Base-by-base conservation (phyloP, 768 basidiomycete genomes). In the Neoboletus magnificus region DNA sequence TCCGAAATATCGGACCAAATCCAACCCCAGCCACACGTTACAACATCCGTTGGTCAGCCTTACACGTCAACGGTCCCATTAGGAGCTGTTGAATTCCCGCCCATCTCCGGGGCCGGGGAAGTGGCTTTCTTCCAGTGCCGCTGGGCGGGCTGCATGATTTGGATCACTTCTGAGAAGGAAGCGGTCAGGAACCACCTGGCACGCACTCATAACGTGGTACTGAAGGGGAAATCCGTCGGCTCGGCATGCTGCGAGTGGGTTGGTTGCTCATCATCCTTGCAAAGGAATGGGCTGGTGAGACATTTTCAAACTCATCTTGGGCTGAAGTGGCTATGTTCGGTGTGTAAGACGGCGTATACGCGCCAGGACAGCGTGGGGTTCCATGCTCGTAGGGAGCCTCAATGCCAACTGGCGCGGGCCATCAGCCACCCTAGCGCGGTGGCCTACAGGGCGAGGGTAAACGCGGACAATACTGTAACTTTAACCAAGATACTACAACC, bases 91-190 rank as follows among this genome's bases (percentile, higher is more conserved):
- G 57, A 59, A 23, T 56, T 64, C 25, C 60, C 60, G 2, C 16
- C 13, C 16, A 13, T 7, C 11, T 3, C 23, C 29, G 16, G 15
- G 3, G 11, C 6, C 18, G 15, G 2, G 18, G 55, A 56, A 0
- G 16, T 5, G 0, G n/a, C 15, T 0, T 69, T 68, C 43, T 68
- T 64, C 49, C 52, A 22, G 18, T 68, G 66, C 29, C 33, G 32
- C 10, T 66, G 64, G 62, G 27, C 25, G 5, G 15, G 22, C 30
- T 68, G 67, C 5, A 41, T 55, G 0, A 40, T 44, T 1, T 68
- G 66, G 66, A 60, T 68, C 45, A 48, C 67, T 3, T 54, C 52
- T 9, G 54, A 60, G 2, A 57, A 54, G 27, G 60, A 53, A 23
- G 52, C 48, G 1, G 39, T 69, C 29, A 58, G 39, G 40, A 10